These are phyloP conservation scores for Leersia perrieri DNA, from an alignment of 176 grass and related monocot genomes.

Conservation along the genomic window DNA sequence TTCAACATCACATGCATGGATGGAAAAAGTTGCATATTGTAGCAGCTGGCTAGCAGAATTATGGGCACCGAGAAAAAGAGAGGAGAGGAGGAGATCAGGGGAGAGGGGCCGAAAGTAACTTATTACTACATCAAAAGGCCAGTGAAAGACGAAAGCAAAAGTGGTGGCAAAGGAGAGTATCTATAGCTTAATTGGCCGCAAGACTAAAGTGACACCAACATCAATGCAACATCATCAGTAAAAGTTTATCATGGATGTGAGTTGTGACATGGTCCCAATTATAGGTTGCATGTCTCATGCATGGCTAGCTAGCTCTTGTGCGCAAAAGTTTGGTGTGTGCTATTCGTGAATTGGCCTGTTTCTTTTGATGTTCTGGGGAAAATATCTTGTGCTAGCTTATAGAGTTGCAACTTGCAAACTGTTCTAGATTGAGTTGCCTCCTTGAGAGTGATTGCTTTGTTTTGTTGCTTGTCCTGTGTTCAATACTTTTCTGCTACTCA, in stretches of 20 bases:
- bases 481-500: not conserved
- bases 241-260: not conserved
- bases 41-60: slow-evolving; percentile 29
- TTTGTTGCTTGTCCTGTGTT: not conserved
- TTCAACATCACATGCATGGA: slow-evolving; percentile 48
- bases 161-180: slow-evolving; percentile 24
- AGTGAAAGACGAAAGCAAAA: slow-evolving; percentile 44
- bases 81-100: not conserved
- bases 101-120: slow-evolving; percentile 17
- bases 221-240: not conserved
- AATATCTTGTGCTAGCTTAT: slow-evolving; percentile 3
- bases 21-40: slow-evolving; percentile 24
- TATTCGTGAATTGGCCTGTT: not conserved
- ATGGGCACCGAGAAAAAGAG: slow-evolving; percentile 21
- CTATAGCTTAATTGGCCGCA: not conserved
- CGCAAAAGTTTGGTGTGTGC: not conserved
- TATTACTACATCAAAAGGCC: not conserved
- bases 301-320: not conserved
- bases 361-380: slow-evolving; percentile 5
- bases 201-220: slow-evolving; percentile 24
- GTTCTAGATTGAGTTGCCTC: not conserved
- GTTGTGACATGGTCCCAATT: slow-evolving; percentile 25
- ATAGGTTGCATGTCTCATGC: not conserved
- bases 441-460: not conserved
- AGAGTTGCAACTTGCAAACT: slow-evolving; percentile 28